Percentiles rank a stretch among this genome's conserved stretches.
phyloP scores from a whole-genome alignment of 2,329 filamentous ascomycete genomes.

The Trichoderma guizhouense region DNA sequence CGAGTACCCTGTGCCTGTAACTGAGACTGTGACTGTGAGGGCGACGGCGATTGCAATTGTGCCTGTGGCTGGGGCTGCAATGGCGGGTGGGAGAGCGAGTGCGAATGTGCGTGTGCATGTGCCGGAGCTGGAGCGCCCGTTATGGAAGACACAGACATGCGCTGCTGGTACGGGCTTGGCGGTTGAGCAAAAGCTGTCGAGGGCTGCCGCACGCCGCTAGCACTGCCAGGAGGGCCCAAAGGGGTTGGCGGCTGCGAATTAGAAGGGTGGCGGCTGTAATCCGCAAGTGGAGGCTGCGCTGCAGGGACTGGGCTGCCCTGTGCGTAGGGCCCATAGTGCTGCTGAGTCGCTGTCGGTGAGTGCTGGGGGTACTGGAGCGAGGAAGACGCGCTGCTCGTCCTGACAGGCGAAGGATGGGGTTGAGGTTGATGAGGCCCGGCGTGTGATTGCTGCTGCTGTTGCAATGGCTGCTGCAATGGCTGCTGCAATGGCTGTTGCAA shows the following conservation, averaged over 20 bases:
- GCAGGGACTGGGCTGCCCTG: slow-evolving; percentile 53
- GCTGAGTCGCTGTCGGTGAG: slow-evolving; percentile 52
- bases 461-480: background rate
- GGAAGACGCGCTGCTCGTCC: slow-evolving; percentile 36
- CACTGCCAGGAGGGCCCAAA: slow-evolving; percentile 46
- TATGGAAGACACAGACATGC: slow-evolving; percentile 27
- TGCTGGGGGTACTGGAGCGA: slow-evolving; percentile 49
- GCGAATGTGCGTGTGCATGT: slow-evolving; percentile 36
- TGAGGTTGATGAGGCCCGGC: slow-evolving; percentile 32
- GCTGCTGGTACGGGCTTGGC: slow-evolving; percentile 60
- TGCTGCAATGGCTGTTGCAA: slow-evolving; percentile 25
- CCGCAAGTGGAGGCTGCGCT: slow-evolving; percentile 41
- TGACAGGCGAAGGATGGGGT: slow-evolving; percentile 43
- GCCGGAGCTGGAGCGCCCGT: slow-evolving; percentile 23
- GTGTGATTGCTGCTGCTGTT: slow-evolving; percentile 19
- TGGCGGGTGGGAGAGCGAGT: slow-evolving; percentile 1
- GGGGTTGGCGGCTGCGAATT: slow-evolving; percentile 53
- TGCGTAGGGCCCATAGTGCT: slow-evolving; percentile 48
- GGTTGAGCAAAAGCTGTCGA: slow-evolving; percentile 45
- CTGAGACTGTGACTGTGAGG: slow-evolving; percentile 26
- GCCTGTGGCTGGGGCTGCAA: background rate
- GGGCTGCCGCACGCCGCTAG: slow-evolving; percentile 43
- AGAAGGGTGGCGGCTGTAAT: slow-evolving; percentile 43
- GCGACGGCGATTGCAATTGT: slow-evolving; percentile 7
- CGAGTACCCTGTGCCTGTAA: no score